Evolutionary conservation across 768 basidiomycete genomes (phyloP).

Genomic region (Termitomyces sp.): DNA sequence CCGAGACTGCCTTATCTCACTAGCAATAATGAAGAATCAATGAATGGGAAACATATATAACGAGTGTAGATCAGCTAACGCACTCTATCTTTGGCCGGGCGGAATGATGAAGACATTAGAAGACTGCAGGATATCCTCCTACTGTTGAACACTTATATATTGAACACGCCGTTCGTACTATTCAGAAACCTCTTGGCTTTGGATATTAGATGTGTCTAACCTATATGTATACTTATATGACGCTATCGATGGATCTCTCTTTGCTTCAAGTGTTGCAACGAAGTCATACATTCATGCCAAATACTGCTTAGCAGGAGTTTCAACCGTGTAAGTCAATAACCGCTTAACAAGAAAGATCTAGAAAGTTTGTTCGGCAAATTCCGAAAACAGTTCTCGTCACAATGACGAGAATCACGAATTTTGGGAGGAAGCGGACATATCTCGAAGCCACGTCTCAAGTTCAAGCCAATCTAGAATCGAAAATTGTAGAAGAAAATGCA

Average conservation of each 20-base stretch:
- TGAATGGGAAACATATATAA: constrained; percentile 38
- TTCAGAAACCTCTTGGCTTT: not conserved
- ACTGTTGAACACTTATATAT: not conserved
- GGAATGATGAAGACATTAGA: not conserved
- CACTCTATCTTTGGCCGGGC: constrained; percentile 9
- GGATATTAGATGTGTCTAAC: too few relatives aligned
- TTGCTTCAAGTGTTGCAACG: too few relatives aligned
- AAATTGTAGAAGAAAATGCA: constrained; percentile 5
- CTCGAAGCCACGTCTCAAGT: constrained; percentile 46
- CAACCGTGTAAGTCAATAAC: too few relatives aligned
- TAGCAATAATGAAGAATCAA: constrained; percentile 23
- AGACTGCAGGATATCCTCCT: not conserved
- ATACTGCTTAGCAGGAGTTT: too few relatives aligned
- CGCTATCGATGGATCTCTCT: too few relatives aligned
- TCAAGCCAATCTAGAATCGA: constrained; percentile 11
- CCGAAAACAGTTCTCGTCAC: not conserved
- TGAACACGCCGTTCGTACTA: not conserved
- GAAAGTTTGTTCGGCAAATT: constrained; percentile 2
- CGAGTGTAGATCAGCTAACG: constrained; percentile 29
- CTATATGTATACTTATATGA: too few relatives aligned
- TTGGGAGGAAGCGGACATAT: constrained; percentile 71
- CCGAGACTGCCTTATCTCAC: not conserved
- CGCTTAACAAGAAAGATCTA: too few relatives aligned
- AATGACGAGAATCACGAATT: constrained; percentile 74
- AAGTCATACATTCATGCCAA: not conserved